Evolutionary conservation across 495 filamentous ascomycete species (phyloP).

Genomic region (Halenospora varia): DNA sequence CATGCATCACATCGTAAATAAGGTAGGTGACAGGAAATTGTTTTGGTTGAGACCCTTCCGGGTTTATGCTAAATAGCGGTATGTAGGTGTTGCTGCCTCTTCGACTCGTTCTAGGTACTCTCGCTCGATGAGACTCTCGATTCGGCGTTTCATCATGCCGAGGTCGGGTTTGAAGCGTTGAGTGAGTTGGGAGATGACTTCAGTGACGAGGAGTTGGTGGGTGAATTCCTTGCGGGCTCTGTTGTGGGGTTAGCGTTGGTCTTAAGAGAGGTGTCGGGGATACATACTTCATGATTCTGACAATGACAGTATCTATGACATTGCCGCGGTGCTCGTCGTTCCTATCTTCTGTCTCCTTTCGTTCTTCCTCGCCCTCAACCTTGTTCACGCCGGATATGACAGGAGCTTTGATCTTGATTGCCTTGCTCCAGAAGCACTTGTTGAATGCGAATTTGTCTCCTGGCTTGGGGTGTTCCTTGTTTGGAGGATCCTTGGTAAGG

Average conservation of each 20-base stretch:
- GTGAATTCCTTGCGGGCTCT: slow-evolving; percentile 85
- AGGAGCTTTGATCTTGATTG: slow-evolving; percentile 73
- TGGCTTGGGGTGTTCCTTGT: slow-evolving; percentile 66
- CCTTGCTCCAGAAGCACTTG: slow-evolving; percentile 72
- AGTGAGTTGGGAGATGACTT: slow-evolving; percentile 77
- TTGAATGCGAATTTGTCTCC: slow-evolving; percentile 87
- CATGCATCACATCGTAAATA: background rate
- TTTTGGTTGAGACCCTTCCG: background rate
- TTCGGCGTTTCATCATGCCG: slow-evolving; percentile 86
- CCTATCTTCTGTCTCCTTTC: slow-evolving; percentile 82
- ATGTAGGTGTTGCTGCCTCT: slow-evolving; percentile 60
- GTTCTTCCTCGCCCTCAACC: slow-evolving; percentile 79
- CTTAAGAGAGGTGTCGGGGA: background rate
- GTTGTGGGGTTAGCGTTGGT: slow-evolving; percentile 8
- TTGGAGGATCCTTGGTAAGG: slow-evolving; percentile 77
- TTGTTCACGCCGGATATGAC: slow-evolving; percentile 73
- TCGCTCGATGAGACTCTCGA: slow-evolving; percentile 86
- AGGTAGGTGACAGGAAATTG: background rate
- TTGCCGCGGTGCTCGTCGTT: slow-evolving; percentile 75
- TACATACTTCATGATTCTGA: slow-evolving; percentile 91
- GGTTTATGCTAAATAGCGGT: slow-evolving; percentile 66
- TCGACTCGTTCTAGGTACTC: slow-evolving; percentile 93
- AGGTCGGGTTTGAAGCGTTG: slow-evolving; percentile 85
- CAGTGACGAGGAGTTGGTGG: slow-evolving; percentile 78
- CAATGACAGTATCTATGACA: slow-evolving; percentile 83